phyloP scores from a whole-genome alignment of 768 basidiomycete species.

The Trametes maxima region DNA sequence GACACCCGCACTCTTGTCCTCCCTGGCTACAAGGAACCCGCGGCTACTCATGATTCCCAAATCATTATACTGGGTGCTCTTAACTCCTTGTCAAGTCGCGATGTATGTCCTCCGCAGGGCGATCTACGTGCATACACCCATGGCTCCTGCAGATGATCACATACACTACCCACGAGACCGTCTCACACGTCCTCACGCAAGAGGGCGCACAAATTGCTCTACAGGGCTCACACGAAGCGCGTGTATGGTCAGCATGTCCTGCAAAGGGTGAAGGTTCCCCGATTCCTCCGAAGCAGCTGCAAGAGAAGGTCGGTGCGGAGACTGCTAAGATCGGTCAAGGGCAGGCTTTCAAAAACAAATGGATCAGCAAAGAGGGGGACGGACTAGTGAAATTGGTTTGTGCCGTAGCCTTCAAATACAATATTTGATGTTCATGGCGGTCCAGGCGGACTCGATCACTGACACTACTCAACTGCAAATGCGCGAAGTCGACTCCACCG shows the following conservation, averaged over 20 bases:
- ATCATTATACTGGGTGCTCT: constrained; percentile 85
- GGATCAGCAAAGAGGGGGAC: constrained; percentile 90
- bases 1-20: constrained; percentile 72
- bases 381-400: constrained; percentile 86
- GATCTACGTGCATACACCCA: constrained; percentile 1
- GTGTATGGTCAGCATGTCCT: constrained; percentile 88
- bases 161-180: constrained; percentile 76
- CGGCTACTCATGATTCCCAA: constrained; percentile 75
- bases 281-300: constrained; percentile 66
- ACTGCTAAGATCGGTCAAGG: constrained; percentile 92
- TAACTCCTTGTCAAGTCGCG: constrained; percentile 86
- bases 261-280: constrained; percentile 68
- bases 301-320: constrained; percentile 80
- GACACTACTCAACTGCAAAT: constrained; percentile 80
- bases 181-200: constrained; percentile 71
- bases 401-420: constrained; percentile 23
- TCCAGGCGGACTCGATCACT: constrained; percentile 61
- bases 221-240: constrained; percentile 92
- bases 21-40: constrained; percentile 60
- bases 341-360: constrained; percentile 94
- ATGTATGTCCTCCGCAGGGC: constrained; percentile 51
- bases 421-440: neutral
- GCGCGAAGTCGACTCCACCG: constrained; percentile 69
- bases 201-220: constrained; percentile 82
- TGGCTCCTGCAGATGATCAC: constrained; percentile 67